Evolutionary conservation across 805 yeast species (phyloP).

Genomic region (Hemisphaericaspora nanyangensis): DNA sequence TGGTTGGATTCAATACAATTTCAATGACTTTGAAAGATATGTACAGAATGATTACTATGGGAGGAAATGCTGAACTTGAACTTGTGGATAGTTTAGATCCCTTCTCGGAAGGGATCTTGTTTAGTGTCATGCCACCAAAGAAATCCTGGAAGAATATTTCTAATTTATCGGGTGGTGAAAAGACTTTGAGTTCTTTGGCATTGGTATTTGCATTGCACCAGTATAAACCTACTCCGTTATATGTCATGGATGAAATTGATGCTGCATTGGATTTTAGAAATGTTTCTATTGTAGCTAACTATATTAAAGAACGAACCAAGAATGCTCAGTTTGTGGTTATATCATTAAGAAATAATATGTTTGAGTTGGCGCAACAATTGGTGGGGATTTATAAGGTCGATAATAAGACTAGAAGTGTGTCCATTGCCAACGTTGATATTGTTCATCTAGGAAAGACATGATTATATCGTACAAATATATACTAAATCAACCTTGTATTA

Average conservation of each 20-base stretch:
- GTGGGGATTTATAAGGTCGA: slow-evolving; percentile 94
- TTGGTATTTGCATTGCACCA: slow-evolving; percentile 93
- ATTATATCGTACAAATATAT: not conserved
- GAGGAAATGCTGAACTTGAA: slow-evolving; percentile 97
- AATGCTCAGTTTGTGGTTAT: slow-evolving; percentile 96
- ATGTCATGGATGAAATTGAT: slow-evolving; percentile 99
- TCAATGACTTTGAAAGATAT: slow-evolving; percentile 88
- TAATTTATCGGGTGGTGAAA: slow-evolving; percentile 96
- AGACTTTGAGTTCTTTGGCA: slow-evolving; percentile 91
- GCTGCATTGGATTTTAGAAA: slow-evolving; percentile 97
- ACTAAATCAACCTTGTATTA: too few species aligned
- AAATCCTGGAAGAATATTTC: slow-evolving; percentile 96
- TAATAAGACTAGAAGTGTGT: slow-evolving; percentile 84
- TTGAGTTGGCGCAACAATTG: slow-evolving; percentile 88
- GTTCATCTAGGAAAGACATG: not conserved
- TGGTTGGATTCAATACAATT: slow-evolving; percentile 86
- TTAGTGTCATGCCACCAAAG: slow-evolving; percentile 99
- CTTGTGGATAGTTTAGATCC: slow-evolving; percentile 95
- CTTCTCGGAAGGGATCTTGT: slow-evolving; percentile 93
- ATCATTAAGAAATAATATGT: slow-evolving; percentile 94
- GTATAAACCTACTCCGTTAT: slow-evolving; percentile 94
- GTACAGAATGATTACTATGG: slow-evolving; percentile 99
- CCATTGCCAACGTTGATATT: slow-evolving; percentile 23
- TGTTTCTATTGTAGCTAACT: slow-evolving; percentile 95
- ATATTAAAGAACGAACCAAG: slow-evolving; percentile 90